Conservation (phyloP, 1,284 basidiomycete species). For the Tilletia indica region DNA sequence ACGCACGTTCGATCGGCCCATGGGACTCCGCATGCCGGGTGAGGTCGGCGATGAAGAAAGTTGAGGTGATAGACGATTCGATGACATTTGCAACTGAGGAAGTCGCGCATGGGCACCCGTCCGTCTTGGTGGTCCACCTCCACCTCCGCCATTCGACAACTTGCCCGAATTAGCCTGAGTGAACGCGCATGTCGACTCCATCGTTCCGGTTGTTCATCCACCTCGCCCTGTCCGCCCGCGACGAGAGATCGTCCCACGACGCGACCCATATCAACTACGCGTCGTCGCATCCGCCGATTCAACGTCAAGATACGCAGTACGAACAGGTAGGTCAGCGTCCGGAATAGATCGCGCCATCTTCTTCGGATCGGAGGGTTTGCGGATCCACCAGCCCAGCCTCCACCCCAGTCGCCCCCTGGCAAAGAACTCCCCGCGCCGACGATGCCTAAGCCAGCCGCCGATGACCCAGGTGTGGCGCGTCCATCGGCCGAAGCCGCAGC, state of each 20-base stretch:
- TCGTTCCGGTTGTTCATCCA: not conserved
- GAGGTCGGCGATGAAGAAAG: not conserved
- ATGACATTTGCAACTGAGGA: slow-evolving; percentile 1
- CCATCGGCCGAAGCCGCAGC: not conserved
- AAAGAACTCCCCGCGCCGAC: slow-evolving; percentile 7
- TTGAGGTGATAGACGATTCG: not conserved
- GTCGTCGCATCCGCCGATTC: slow-evolving; percentile 35
- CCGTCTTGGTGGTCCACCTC: not conserved
- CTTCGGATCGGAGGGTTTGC: slow-evolving; percentile 38
- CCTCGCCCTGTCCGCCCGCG: slow-evolving; percentile 2
- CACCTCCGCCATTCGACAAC: not conserved
- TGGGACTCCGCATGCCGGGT: not conserved
- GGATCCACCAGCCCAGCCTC: not conserved
- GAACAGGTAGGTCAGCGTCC: slow-evolving; percentile 53
- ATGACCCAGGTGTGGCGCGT: not conserved
- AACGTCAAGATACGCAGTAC: slow-evolving; percentile 45
- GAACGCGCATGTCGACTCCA: not conserved
- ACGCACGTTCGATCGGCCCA: slow-evolving; percentile 2
- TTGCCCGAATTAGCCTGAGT: not conserved
- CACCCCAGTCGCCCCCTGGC: not conserved
- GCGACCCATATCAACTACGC: slow-evolving; percentile 15
- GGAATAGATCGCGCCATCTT: slow-evolving; percentile 48
- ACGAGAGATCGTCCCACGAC: slow-evolving; percentile 13
- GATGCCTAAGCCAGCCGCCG: slow-evolving; percentile 1
- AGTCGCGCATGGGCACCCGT: not conserved